Conservation (phyloP, 148 eudicot genomes). For the Fagopyrum homotropicum region DNA sequence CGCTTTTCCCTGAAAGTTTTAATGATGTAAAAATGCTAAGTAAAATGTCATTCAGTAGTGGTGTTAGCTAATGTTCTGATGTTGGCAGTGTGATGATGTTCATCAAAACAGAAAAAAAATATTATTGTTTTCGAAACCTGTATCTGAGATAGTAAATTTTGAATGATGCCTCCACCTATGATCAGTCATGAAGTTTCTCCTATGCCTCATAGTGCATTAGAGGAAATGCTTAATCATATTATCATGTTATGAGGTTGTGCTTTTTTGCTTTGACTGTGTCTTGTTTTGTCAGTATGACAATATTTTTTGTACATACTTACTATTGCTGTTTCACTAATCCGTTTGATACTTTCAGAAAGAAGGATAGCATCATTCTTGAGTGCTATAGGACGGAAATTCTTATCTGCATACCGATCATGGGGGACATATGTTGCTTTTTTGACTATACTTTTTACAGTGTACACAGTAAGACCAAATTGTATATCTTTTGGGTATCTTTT, state of each 20-base stretch:
- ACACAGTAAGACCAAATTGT: conserved; percentile 78
- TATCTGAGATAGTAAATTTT: neutral
- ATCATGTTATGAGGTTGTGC: neutral
- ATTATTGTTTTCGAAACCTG: neutral
- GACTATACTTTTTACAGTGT: conserved; percentile 83
- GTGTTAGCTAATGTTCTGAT: neutral
- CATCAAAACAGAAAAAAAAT: neutral
- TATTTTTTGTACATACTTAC: neutral
- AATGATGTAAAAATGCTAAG: neutral
- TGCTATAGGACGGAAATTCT: conserved; percentile 73
- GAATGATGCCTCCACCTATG: neutral
- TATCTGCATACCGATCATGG: conserved; percentile 69
- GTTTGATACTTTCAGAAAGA: conserved; percentile 58
- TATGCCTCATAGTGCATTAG: neutral
- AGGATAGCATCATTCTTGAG: conserved; percentile 78
- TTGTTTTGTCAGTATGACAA: neutral
- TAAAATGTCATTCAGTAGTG: neutral
- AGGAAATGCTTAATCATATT: neutral
- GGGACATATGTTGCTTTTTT: conserved; percentile 89
- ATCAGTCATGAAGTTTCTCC: neutral
- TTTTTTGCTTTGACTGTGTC: neutral
- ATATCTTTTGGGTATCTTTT: conserved; percentile 85
- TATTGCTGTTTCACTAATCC: conserved; percentile 13
- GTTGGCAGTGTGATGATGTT: neutral
- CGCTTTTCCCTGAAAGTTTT: neutral